Base-by-base conservation (phyloP, 768 basidiomycete species). In the Boletus speciosus region DNA sequence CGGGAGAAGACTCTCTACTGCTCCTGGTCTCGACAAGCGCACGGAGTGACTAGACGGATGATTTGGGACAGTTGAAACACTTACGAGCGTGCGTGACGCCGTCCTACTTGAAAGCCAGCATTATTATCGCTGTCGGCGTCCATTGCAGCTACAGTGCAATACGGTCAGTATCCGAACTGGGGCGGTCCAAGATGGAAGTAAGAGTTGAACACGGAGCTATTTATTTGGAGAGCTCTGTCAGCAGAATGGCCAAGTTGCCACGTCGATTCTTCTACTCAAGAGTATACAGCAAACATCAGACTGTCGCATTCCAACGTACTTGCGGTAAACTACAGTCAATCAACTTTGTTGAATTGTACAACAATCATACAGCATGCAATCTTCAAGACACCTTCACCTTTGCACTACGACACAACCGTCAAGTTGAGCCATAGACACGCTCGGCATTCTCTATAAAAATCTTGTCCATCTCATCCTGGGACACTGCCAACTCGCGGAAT, bases 401-500 rank as follows among this genome's bases (percentile, higher is more conserved):
- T 35, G 19, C 10, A 12, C 21, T 5, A 25, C 42, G 16, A 37
- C 43, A 45, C 5, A 12, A 39, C 49, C 27, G 31, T 67, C 54
- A 69, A 49, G 36, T 48, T 12, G 54, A 46, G 8, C 63, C 66
- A 38, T 81, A 82, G 21, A 81, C 71, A 19, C 61, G 64, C 53
- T 69, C 59, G 15, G 81, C 81, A 49, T 81, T 82, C n/a, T 65
- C 62, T 38, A 61, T 75, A 66, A 93, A 93, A 40, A 93, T 82
- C 25, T 81, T 84, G 63, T 93, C 84, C 54, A 93, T 75, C 23
- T 78, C 82, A 34, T 84, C 83, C 68, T 90, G 89, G 48, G 92
- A 90, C 43, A 89, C 76, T 7, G 84, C 88, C 43, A 93, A 74
- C 70, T 93, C 91, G 27, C 87, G 82, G 54, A 92, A 78, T 1